phyloP scores from a whole-genome alignment of 768 basidiomycete genomes.

The Termitomyces sp. region DNA sequence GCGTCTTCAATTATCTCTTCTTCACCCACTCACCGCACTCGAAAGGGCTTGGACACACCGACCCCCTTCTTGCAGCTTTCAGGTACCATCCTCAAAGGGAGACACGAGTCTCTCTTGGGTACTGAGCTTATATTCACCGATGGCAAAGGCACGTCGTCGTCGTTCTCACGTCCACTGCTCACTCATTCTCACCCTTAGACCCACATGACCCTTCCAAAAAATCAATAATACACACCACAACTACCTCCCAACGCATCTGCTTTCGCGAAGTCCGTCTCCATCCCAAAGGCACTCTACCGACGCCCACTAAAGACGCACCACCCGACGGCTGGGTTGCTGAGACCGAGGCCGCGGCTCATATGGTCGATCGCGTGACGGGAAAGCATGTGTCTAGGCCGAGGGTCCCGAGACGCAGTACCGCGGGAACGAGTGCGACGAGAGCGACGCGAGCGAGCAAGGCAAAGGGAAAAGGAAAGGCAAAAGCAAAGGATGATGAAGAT shows the following conservation, averaged over 20 bases:
- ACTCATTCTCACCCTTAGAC: constrained; percentile 21
- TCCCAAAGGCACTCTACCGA: constrained; percentile 23
- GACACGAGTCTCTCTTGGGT: constrained; percentile 62
- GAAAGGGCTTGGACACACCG: constrained; percentile 70
- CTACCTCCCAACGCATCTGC: constrained; percentile 61
- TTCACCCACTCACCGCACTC: neutral
- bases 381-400: constrained; percentile 15
- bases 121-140: constrained; percentile 76
- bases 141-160: constrained; percentile 43
- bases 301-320: neutral
- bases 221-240: constrained; percentile 49
- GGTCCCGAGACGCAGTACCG: neutral
- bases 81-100: constrained; percentile 68
- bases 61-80: constrained; percentile 75
- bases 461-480: constrained; percentile 8
- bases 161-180: neutral
- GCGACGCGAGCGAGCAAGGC: constrained; percentile 1
- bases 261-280: constrained; percentile 67
- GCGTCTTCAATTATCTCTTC: constrained; percentile 21
- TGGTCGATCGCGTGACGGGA: constrained; percentile 23
- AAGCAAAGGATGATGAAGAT: neutral
- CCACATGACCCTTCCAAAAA: constrained; percentile 42
- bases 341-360: constrained; percentile 3
- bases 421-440: neutral
- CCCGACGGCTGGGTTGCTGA: constrained; percentile 3